phyloP scores from a whole-genome alignment of 192 early-diverging fungal species.

The Coemansia sp. region DNA sequence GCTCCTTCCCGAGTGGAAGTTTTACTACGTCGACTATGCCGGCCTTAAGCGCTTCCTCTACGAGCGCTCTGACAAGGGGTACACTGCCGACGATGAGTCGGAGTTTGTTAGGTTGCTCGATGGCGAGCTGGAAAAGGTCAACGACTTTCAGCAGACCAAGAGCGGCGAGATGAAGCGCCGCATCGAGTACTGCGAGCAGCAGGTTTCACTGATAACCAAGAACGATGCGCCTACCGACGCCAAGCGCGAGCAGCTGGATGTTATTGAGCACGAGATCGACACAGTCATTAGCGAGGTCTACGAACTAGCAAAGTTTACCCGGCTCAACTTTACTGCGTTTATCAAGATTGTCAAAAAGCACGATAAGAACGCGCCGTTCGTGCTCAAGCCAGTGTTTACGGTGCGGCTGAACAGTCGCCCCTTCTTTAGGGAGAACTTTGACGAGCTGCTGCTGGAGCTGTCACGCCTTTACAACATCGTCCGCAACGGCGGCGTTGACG shows the following conservation, averaged over 20 bases:
- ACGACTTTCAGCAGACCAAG: slow-evolving; percentile 70
- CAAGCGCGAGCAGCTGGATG: slow-evolving; percentile 54
- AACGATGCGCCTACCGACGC: slow-evolving; percentile 45
- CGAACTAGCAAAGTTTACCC: slow-evolving; percentile 70
- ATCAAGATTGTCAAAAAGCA: slow-evolving; percentile 98
- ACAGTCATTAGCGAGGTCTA: slow-evolving; percentile 75
- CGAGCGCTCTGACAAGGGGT: slow-evolving; percentile 57
- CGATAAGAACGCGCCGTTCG: slow-evolving; percentile 89
- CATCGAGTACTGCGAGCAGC: slow-evolving; percentile 63
- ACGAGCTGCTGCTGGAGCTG: slow-evolving; percentile 78
- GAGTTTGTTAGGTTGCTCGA: slow-evolving; percentile 84
- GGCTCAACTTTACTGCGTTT: slow-evolving; percentile 82
- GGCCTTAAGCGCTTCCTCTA: slow-evolving; percentile 86
- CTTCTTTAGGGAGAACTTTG: slow-evolving; percentile 85
- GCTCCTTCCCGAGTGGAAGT: slow-evolving; percentile 83
- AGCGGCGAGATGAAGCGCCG: slow-evolving; percentile 70
- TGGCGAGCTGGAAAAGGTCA: slow-evolving; percentile 88
- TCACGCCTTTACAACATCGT: slow-evolving; percentile 76
- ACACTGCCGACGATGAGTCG: slow-evolving; percentile 82
- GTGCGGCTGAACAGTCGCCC: slow-evolving; percentile 77
- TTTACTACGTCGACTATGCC: slow-evolving; percentile 83
- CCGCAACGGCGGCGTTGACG: slow-evolving; percentile 67
- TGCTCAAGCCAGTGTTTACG: slow-evolving; percentile 75
- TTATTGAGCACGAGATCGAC: slow-evolving; percentile 65
- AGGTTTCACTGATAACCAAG: slow-evolving; percentile 57